A percentile compares a stretch with the other conserved stretches of the same genome.
These are phyloP conservation scores for Thermomucor indicae-seudaticae DNA, from an alignment of 371 early-diverging fungal genomes.

Conservation along the genomic window DNA sequence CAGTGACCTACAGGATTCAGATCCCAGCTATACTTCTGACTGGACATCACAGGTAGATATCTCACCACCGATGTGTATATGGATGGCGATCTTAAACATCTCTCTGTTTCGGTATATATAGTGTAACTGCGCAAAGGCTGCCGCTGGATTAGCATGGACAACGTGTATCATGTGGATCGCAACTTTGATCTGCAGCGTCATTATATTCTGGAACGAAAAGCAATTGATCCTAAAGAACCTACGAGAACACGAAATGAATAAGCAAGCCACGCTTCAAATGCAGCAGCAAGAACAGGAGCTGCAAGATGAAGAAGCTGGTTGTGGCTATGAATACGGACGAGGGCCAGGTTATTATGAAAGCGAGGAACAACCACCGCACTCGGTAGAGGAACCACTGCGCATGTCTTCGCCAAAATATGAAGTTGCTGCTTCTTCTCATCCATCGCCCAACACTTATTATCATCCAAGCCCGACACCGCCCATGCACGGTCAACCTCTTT, in stretches of 20 bases:
- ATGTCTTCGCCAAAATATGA: too few species aligned
- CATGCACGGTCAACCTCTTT: too few species aligned
- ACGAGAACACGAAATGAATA: conserved; percentile 22
- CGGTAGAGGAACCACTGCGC: too few species aligned
- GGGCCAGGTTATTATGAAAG: too few species aligned
- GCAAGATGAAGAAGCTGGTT: conserved; percentile 15
- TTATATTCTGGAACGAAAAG: conserved; percentile 41
- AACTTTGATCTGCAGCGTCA: conserved; percentile 21
- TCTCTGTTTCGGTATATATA: conserved; percentile 1
- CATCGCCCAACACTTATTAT: too few species aligned
- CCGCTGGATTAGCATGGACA: conserved; percentile 43
- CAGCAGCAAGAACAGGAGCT: conserved; percentile 10
- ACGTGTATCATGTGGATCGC: conserved; percentile 38
- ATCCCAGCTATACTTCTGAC: conserved; percentile 15
- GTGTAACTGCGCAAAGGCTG: conserved; percentile 42
- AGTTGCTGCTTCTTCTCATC: too few species aligned
- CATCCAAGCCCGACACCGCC: too few species aligned
- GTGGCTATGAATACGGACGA: background rate
- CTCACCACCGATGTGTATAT: background rate
- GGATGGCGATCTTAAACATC: background rate
- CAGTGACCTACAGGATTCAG: conserved; percentile 6
- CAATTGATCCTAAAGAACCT: conserved; percentile 29
- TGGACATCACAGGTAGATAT: conserved; percentile 43
- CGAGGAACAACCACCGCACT: too few species aligned
- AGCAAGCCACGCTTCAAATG: conserved; percentile 14